Evolutionary conservation across 768 basidiomycete genomes (phyloP).

Genomic region (Rubroboletus pulcherrimus): DNA sequence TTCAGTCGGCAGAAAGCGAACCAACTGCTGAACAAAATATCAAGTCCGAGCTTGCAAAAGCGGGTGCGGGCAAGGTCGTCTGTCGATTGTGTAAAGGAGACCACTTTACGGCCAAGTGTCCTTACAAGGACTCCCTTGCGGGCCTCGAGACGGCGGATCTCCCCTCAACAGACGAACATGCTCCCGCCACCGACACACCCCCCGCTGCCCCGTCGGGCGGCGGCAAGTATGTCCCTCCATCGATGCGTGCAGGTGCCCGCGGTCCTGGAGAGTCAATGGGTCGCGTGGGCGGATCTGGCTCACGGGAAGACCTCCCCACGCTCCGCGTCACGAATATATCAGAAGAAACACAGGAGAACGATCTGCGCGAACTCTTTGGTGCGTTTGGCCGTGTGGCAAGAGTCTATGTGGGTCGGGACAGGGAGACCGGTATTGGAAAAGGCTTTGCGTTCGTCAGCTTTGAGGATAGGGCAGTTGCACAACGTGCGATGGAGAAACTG

Average conservation of each 20-base stretch:
- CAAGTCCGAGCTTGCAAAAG: conserved; percentile 63
- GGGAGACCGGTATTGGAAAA: conserved; percentile 92
- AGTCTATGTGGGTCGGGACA: conserved; percentile 92
- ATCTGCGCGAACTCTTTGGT: conserved; percentile 88
- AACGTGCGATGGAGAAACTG: conserved; percentile 88
- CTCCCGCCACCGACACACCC: conserved; percentile 33
- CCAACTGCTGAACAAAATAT: conserved; percentile 58
- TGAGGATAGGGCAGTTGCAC: conserved; percentile 74
- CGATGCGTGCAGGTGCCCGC: conserved; percentile 71
- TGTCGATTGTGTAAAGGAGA: conserved; percentile 96
- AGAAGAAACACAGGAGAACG: conserved; percentile 91
- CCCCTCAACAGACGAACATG: conserved; percentile 35
- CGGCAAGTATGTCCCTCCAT: conserved; percentile 93
- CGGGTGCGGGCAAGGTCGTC: conserved; percentile 81
- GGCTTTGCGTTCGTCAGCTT: conserved; percentile 98
- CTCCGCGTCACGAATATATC: conserved; percentile 96
- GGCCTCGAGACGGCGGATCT: conserved; percentile 59
- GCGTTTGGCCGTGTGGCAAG: conserved; percentile 81
- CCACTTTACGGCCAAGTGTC: conserved; percentile 98
- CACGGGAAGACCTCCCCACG: conserved; percentile 90
- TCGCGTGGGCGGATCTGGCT: conserved; percentile 41
- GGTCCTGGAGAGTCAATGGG: conserved; percentile 75
- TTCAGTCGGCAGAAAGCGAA: conserved; percentile 62
- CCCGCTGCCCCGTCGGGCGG: conserved; percentile 46
- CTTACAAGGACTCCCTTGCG: conserved; percentile 91